These are phyloP conservation scores for Begonia fuchsioides DNA, from an alignment of 306 rosid species.

Conservation along the genomic window DNA sequence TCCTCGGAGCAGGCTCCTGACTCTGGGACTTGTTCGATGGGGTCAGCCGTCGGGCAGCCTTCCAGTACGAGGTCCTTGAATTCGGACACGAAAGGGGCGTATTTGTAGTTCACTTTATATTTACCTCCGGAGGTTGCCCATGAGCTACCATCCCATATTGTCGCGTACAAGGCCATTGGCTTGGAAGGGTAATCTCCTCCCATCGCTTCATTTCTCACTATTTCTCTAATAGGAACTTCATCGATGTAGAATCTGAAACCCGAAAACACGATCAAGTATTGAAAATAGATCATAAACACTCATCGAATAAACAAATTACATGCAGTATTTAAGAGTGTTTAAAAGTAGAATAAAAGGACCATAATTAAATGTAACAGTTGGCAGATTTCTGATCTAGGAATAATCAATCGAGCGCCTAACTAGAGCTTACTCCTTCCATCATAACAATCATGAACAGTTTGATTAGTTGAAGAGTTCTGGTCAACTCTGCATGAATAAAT, in stretches of 20 bases:
- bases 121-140: constrained; percentile 91
- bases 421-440: too few relatives aligned
- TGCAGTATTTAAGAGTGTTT: too few relatives aligned
- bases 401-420: too few relatives aligned
- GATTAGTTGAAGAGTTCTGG: too few relatives aligned
- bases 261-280: background rate
- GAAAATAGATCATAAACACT: too few relatives aligned
- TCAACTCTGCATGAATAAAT: too few relatives aligned
- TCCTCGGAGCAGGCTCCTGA: constrained; percentile 16
- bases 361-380: too few relatives aligned
- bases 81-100: constrained; percentile 71
- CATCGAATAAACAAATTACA: too few relatives aligned
- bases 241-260: constrained; percentile 74
- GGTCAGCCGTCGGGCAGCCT: constrained; percentile 50
- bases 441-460: too few relatives aligned
- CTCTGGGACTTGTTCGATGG: constrained; percentile 33
- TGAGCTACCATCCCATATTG: constrained; percentile 91
- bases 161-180: constrained; percentile 79
- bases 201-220: constrained; percentile 54
- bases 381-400: too few relatives aligned
- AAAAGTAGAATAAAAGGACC: too few relatives aligned
- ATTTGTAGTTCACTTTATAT: constrained; percentile 71
- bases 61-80: constrained; percentile 69
- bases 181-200: constrained; percentile 76
- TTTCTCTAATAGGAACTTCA: constrained; percentile 79